phyloP scores from a whole-genome alignment of 257 asterid species.

The Solanum stenotomum region DNA sequence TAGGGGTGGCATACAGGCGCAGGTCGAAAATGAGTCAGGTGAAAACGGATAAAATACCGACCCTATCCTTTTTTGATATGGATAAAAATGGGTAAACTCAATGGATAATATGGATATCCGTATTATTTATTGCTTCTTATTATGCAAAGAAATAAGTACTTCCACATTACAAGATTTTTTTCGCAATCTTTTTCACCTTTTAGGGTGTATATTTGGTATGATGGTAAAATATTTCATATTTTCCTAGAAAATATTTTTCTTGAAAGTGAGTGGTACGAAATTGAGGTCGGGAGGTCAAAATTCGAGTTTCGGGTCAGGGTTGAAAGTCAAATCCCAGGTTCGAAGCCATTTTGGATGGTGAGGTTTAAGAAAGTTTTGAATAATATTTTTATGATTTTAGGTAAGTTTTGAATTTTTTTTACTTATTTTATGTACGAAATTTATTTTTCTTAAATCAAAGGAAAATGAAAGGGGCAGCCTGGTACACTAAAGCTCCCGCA shows the following conservation, averaged over 20 bases:
- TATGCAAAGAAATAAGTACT: neutral
- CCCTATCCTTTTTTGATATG: neutral
- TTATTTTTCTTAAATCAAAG: neutral
- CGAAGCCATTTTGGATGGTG: neutral
- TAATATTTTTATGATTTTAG: neutral
- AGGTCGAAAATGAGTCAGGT: too few relatives aligned
- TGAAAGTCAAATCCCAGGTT: neutral
- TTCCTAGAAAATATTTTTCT: neutral
- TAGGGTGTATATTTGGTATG: neutral
- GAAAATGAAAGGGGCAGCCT: neutral
- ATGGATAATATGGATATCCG: neutral
- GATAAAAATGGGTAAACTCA: neutral
- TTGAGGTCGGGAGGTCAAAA: neutral
- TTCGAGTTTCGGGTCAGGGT: neutral
- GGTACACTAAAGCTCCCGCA: neutral
- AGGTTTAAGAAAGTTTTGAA: neutral
- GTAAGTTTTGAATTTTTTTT: neutral
- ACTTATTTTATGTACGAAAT: neutral
- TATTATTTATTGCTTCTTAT: neutral
- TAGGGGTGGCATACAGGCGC: neutral
- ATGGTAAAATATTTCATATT: neutral
- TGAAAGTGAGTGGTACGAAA: neutral
- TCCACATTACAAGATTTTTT: neutral
- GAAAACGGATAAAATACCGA: neutral
- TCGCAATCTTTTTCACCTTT: neutral